Evolutionary conservation across 805 yeast species (phyloP), one percentile per base, ranked within the genome.

Genomic region (Ogataea trehaloabstinens): DNA sequence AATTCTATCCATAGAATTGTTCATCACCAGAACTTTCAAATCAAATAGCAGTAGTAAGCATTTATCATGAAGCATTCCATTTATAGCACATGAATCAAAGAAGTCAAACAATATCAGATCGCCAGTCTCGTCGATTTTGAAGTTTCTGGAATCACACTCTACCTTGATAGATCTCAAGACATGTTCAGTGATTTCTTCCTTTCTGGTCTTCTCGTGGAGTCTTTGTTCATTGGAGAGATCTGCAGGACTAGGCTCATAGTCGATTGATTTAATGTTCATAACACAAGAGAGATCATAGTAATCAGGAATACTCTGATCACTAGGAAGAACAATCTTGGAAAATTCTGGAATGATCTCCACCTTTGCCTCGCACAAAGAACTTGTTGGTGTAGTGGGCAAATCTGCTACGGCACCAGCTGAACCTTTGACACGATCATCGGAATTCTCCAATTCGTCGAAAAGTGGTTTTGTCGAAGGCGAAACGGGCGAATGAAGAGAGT

Each of bases 311-410:
- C 32, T 13, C 13, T 30, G 28, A 17, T 44, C 46, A 16, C 44
- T 40, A 2, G 46, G 35, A 4, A 52, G 35, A 4, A 42, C 35
- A 20, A 58, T 41, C n/a, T 51, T 49, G 2, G 58, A 46, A 19
- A 38, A 40, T 29, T 59, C 62, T 1, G 64, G 62, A 4, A 51
- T 43, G 12, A 60, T 37, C 5, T 44, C 42, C n/a, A 52, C 35
- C 28, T 53, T 52, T 6, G 49, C 53, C n/a, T 49, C 53, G n/a
- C 41, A 34, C 6, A 45, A 34, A 1, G 48, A 38, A 20, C 39
- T 51, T 11, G 18, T 28, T 17, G 24, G 24, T 19, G 24, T 33
- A 33, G 11, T 13, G 16, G 8, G 18, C 17, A 12, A 40, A 11
- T 30, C 33, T 10, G 15, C 8, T n/a, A 12, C 15, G 8, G 18